A percentile compares a stretch with the other conserved stretches of the same genome.
Conservation (phyloP, 2,329 filamentous ascomycete genomes). For the Eutypella sp. region DNA sequence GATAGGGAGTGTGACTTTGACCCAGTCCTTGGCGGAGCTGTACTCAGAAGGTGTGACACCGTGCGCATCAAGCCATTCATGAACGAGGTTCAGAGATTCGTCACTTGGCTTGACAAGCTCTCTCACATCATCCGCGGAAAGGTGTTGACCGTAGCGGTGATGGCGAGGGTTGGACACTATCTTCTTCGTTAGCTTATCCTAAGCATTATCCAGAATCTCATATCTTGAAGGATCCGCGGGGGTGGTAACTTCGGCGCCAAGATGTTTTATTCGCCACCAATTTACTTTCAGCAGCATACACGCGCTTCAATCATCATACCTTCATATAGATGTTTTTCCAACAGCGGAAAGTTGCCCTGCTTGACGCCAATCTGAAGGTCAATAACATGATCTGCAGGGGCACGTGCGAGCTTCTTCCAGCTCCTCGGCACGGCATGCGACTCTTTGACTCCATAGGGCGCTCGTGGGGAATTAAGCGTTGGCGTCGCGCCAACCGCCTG, state of each 20-base stretch:
- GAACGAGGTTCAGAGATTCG: constrained; percentile 45
- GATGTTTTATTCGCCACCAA: too few relatives aligned
- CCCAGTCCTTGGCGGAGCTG: constrained; percentile 53
- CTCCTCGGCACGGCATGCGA: constrained; percentile 44
- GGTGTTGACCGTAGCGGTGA: constrained; percentile 49
- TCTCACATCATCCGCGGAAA: constrained; percentile 46
- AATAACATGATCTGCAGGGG: constrained; percentile 43
- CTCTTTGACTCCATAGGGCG: constrained; percentile 44
- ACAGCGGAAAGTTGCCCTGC: constrained; percentile 49
- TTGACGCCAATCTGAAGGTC: constrained; percentile 54
- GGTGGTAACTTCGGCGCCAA: too few relatives aligned
- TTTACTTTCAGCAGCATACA: neutral
- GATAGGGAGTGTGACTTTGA: constrained; percentile 48
- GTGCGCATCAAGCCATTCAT: constrained; percentile 51
- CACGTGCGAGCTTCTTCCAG: constrained; percentile 44
- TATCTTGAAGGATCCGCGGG: too few relatives aligned
- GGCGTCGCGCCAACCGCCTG: constrained; percentile 19
- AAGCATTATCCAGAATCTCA: neutral
- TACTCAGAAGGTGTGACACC: constrained; percentile 41
- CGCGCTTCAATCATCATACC: constrained; percentile 12
- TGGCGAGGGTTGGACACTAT: constrained; percentile 49
- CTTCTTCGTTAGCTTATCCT: constrained; percentile 1
- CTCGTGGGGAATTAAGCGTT: constrained; percentile 17
- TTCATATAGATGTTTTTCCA: constrained; percentile 47
- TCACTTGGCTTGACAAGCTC: constrained; percentile 48